Percentiles rank a stretch among this genome's conserved stretches.
Conservation (phyloP, 169 alveolate species). For the Plasmodium vivax region DNA sequence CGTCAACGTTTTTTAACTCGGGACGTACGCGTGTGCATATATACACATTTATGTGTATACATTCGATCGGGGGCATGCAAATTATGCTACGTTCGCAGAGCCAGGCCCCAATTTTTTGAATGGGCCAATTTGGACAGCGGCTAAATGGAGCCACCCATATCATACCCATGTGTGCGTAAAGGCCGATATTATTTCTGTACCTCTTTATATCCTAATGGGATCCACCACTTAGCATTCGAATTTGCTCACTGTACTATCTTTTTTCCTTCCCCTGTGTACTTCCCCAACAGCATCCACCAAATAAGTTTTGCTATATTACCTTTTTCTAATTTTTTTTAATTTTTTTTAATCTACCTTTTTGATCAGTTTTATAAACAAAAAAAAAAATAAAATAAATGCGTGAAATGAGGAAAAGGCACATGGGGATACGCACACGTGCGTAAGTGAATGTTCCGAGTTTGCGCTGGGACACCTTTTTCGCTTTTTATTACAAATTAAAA, state of each 20-base stretch:
- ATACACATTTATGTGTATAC: neutral
- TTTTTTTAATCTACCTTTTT: slow-evolving; percentile 24
- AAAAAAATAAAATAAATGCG: slow-evolving; percentile 10
- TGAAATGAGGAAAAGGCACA: neutral
- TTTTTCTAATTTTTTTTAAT: neutral
- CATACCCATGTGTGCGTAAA: neutral
- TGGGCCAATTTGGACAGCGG: neutral
- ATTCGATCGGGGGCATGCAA: neutral
- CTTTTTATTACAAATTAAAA: slow-evolving; percentile 40
- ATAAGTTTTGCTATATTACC: neutral
- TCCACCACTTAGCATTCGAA: neutral
- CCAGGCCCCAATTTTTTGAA: neutral
- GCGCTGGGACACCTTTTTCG: neutral
- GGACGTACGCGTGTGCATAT: neutral
- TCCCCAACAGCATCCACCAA: neutral
- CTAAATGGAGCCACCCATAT: neutral
- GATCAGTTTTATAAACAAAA: slow-evolving; percentile 27
- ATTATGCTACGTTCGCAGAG: neutral
- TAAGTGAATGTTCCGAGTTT: neutral
- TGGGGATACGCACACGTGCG: neutral
- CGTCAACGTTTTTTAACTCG: slow-evolving; percentile 29
- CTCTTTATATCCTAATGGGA: neutral
- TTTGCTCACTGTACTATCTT: neutral
- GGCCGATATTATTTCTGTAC: neutral
- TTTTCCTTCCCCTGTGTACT: neutral